These are phyloP conservation scores for Rhizopus arrhizus DNA, from an alignment of 371 early-diverging fungal genomes.

Conservation along the genomic window DNA sequence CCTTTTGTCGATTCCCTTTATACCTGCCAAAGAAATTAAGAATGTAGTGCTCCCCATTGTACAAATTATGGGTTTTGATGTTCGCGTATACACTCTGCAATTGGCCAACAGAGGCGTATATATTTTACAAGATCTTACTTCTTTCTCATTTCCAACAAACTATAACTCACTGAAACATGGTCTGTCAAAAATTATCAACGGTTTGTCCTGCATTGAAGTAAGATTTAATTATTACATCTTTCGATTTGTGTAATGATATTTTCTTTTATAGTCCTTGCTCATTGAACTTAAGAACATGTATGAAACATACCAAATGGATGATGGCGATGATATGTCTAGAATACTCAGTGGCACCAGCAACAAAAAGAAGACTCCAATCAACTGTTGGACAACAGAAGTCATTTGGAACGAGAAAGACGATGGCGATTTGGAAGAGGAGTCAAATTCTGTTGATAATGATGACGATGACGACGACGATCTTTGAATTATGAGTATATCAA, in stretches of 20 bases:
- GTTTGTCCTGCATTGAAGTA: conserved; percentile 1
- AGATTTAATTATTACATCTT: neutral
- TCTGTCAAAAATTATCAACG: neutral
- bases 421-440: neutral
- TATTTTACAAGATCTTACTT: neutral
- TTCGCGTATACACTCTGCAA: neutral
- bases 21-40: neutral
- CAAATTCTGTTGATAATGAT: neutral
- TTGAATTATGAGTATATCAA: neutral
- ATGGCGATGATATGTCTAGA: neutral
- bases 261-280: neutral
- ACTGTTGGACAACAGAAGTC: conserved; percentile 2
- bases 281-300: neutral
- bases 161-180: neutral
- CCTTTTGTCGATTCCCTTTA: neutral
- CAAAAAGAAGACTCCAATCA: neutral
- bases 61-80: conserved; percentile 4
- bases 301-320: conserved; percentile 3
- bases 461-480: conserved; percentile 2
- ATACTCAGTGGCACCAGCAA: neutral
- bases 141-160: conserved; percentile 6
- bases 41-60: neutral
- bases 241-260: conserved; percentile 2
- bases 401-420: neutral
- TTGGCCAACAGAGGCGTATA: neutral